Conservation (phyloP, 495 filamentous ascomycete genomes). For the Apiosordaria backusii region DNA sequence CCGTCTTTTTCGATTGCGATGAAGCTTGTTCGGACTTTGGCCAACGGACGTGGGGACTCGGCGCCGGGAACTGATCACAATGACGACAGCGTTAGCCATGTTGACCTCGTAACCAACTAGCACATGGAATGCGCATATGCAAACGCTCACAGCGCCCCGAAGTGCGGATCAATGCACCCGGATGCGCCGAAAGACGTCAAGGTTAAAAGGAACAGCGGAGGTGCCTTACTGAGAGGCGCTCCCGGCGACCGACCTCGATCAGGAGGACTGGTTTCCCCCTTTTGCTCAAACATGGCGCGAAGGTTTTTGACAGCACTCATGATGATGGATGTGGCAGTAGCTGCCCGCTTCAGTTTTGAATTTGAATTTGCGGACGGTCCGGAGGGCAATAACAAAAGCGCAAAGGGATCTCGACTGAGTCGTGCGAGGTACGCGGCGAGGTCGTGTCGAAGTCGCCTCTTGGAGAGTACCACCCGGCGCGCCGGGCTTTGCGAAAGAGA, state of each 20-base stretch:
- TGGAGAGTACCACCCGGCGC: not conserved
- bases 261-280: conserved; percentile 59
- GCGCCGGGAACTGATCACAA: conserved; percentile 10
- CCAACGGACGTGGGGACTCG: conserved; percentile 58
- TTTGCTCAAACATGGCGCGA: conserved; percentile 84
- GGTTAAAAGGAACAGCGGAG: conserved; percentile 2
- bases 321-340: conserved; percentile 23
- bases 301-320: conserved; percentile 62
- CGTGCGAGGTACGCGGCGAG: not conserved
- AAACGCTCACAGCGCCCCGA: no score
- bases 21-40: conserved; percentile 80
- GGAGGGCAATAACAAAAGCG: not conserved
- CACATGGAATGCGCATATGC: not conserved
- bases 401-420: not conserved
- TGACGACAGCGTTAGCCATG: conserved; percentile 16
- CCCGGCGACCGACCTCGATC: conserved; percentile 72
- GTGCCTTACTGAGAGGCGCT: conserved; percentile 31
- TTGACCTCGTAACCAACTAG: not conserved
- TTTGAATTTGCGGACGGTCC: not conserved
- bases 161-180: not conserved
- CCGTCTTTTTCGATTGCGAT: conserved; percentile 69
- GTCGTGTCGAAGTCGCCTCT: not conserved
- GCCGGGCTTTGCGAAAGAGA: not conserved
- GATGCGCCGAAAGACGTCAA: not conserved
- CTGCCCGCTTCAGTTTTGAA: not conserved